phyloP scores from a whole-genome alignment of 768 basidiomycete genomes.

The Lepiota venenata region DNA sequence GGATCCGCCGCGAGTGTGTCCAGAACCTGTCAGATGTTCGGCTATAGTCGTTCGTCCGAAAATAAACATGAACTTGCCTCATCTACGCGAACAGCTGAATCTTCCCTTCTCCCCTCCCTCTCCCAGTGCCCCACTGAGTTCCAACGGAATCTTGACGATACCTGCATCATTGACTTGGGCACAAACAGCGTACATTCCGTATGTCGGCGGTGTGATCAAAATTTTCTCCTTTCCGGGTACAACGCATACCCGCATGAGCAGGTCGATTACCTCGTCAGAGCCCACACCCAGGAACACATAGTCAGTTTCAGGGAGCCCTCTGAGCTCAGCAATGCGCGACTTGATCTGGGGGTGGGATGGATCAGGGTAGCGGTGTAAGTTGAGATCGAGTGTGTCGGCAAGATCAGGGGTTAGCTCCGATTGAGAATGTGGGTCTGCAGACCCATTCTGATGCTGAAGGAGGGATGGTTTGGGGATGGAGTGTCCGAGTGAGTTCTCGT shows the following conservation, averaged over 20 bases:
- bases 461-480: constrained; percentile 45
- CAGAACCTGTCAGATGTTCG: constrained; percentile 55
- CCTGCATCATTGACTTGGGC: constrained; percentile 94
- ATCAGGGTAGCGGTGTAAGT: constrained; percentile 91
- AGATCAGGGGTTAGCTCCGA: constrained; percentile 30
- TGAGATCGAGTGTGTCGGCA: constrained; percentile 37
- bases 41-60: neutral
- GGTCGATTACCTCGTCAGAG: constrained; percentile 94
- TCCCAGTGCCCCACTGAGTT: constrained; percentile 52
- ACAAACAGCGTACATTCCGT: constrained; percentile 96
- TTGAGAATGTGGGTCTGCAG: constrained; percentile 1
- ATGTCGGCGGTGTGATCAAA: constrained; percentile 90
- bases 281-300: constrained; percentile 95
- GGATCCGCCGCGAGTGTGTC: constrained; percentile 64
- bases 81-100: constrained; percentile 73
- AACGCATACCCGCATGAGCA: constrained; percentile 89
- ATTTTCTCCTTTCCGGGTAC: constrained; percentile 78
- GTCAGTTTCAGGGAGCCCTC: constrained; percentile 58
- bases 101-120: constrained; percentile 70
- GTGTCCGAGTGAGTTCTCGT: constrained; percentile 94
- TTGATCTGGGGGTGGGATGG: constrained; percentile 86
- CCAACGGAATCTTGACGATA: constrained; percentile 72
- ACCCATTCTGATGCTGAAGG: neutral
- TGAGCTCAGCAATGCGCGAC: constrained; percentile 64
- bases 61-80: constrained; percentile 47